Evolutionary conservation across 83 land plant species (phyloP), one percentile per base, ranked within the genome.

Genomic region (Picea abies): DNA sequence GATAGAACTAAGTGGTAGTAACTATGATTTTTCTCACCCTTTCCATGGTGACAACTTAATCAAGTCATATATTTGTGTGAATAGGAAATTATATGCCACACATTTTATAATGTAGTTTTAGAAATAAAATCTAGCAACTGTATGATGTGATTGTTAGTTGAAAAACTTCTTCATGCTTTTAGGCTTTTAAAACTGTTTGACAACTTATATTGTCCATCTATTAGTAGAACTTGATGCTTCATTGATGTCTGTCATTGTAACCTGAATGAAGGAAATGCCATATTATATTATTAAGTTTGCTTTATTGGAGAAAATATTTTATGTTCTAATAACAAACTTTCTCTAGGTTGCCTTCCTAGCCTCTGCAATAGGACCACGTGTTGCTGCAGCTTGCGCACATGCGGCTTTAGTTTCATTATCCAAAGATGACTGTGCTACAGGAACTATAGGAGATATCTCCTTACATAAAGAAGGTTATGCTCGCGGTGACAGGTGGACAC

Each of bases 341-440:
- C 23, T 76, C 19, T 76, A 95, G 97, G 97, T 93, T 66, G 89
- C 97, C 15, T 93, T 95, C 80, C 71, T 95, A 71, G 88, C 97
- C 19, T 81, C 94, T 75, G 89, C 93, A 63, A 84, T 95, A n/a
- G 97, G 95, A 64, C 95, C 97, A 49, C 89, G 97, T 83, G 94
- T 95, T 77, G 95, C 95, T 71, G 97, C 94, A 73, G 89, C 90
- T 63, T 94, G 94, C 88, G 95, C 97, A 26, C 95, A 89, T 87
- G 90, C 94, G 64, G 86, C 92, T 68, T 86, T 95, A 70, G 88
- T 80, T n/a, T 80, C 82, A 79, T 78, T 95, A 65, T 88, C 91
- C 25, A 85, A 87, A 82, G 88, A 82, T 14, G 88, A 85, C 80
- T 60, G 1, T 39, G 63, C 69, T 62, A 9, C 79, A 39, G 58